Evolutionary conservation across 2,329 filamentous ascomycete genomes (phyloP), one percentile per base, ranked within the genome.

Genomic region (Alternaria arbusti): DNA sequence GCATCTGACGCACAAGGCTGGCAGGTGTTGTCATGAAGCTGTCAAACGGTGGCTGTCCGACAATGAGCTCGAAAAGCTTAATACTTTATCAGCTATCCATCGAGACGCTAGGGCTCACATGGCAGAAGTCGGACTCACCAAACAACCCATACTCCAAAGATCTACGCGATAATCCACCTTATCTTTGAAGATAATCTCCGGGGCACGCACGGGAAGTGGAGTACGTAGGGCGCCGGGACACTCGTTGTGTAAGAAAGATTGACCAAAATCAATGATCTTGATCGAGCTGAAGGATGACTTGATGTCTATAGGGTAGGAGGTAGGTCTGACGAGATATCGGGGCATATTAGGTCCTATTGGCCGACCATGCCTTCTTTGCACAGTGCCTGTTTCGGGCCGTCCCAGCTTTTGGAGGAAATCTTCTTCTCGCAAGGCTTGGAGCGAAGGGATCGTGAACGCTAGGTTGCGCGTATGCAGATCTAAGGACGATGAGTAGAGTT

Each of bases 121-220:
- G 0, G 13, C 15, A 4, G 8, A 61, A 20, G 32, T 20, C 63
- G 50, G 7, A 76, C 75, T 57, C 61, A 82, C 79, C 63, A 79
- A 71, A 47, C 76, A 81, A 3, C 74, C 80, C 68, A 78, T 70
- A 63, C 78, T 78, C 80, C 79, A 82, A 13, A 82, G 60, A 54
- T 82, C 78, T 6, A 82, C 73, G 51, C 70, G 74, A 70, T 78
- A 65, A 68, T 82, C 75, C 49, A 79, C 58, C 11, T 52, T 57
- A 25, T 82, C 78, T 49, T 69, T 45, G 57, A 82, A 81, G 23
- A 83, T 73, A 54, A 79, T 64, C 67, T 83, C 80, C 1, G 81
- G 80, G 46, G 80, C 74, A 11, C 76, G 74, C 55, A 82, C 44
- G 57, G 59, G 3, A 45, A 82, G 61, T 11, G 78, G 81, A 26